phyloP scores from a whole-genome alignment of 2,329 filamentous ascomycete genomes.

The Penicillium sp. region DNA sequence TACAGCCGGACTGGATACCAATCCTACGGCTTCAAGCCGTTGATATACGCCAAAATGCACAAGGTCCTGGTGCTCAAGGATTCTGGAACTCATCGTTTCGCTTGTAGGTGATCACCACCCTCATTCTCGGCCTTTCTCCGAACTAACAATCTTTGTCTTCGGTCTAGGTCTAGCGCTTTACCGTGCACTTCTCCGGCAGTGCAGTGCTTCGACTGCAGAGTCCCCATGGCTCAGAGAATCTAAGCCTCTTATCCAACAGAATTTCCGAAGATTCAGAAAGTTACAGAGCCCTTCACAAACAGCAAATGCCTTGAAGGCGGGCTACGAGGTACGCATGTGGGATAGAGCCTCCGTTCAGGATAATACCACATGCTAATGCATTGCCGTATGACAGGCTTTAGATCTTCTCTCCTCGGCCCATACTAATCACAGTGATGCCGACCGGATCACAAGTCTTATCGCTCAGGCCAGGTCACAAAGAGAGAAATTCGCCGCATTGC shows the following conservation, averaged over 20 bases:
- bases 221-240: slow-evolving; percentile 24
- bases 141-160: not conserved
- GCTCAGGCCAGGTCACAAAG: slow-evolving; percentile 23
- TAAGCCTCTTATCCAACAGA: slow-evolving; percentile 33
- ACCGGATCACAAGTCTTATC: slow-evolving; percentile 28
- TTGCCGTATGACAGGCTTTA: slow-evolving; percentile 30
- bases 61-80: slow-evolving; percentile 32
- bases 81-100: slow-evolving; percentile 44
- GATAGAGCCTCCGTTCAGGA: not conserved
- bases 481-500: slow-evolving; percentile 21
- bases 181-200: slow-evolving; percentile 45
- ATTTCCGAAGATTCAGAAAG: slow-evolving; percentile 39
- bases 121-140: not conserved
- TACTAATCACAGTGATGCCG: slow-evolving; percentile 25
- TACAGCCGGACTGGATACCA: not conserved
- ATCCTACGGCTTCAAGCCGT: not conserved
- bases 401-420: slow-evolving; percentile 36
- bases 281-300: slow-evolving; percentile 41
- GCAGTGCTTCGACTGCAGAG: slow-evolving; percentile 28
- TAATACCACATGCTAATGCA: not conserved
- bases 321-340: slow-evolving; percentile 38
- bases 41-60: slow-evolving; percentile 33
- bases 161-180: slow-evolving; percentile 44
- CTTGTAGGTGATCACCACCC: slow-evolving; percentile 34
- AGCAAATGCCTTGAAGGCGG: slow-evolving; percentile 39